phyloP scores from a whole-genome alignment of 345 rosid genomes.

The Brassica incana region DNA sequence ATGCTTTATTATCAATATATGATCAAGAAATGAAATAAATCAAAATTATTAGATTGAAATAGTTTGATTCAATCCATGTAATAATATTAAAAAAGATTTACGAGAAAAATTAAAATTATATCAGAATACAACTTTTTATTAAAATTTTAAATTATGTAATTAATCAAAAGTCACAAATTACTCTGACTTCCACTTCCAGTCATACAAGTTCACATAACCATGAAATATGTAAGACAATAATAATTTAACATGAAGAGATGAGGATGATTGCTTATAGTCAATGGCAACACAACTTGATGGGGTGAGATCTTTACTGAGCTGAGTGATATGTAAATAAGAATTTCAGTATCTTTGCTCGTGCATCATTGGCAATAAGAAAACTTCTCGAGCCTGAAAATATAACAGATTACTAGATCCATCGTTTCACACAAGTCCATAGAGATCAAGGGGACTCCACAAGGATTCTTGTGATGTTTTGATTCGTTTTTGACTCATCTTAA shows the following conservation, averaged over 20 bases:
- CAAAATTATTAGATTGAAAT: not conserved
- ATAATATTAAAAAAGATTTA: not conserved
- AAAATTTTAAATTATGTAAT: too few relatives aligned
- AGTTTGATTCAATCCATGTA: not conserved
- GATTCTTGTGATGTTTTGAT: not conserved
- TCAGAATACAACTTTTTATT: not conserved
- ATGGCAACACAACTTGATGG: not conserved
- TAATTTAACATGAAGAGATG: not conserved
- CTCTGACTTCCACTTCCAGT: not conserved
- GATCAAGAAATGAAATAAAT: not conserved
- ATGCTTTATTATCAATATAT: not conserved
- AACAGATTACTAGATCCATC: not conserved
- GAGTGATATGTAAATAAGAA: not conserved
- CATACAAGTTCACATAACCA: not conserved
- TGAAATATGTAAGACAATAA: not conserved
- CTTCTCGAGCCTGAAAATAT: not conserved
- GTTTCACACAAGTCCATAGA: not conserved
- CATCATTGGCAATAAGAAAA: not conserved
- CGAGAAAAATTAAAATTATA: not conserved
- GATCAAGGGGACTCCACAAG: not conserved
- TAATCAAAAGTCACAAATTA: not conserved
- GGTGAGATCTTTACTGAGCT: not conserved
- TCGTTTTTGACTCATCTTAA: not conserved
- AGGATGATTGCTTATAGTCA: not conserved
- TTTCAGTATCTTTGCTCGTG: not conserved